Base-by-base conservation (phyloP, 768 basidiomycete genomes). In the Mycena crocata region DNA sequence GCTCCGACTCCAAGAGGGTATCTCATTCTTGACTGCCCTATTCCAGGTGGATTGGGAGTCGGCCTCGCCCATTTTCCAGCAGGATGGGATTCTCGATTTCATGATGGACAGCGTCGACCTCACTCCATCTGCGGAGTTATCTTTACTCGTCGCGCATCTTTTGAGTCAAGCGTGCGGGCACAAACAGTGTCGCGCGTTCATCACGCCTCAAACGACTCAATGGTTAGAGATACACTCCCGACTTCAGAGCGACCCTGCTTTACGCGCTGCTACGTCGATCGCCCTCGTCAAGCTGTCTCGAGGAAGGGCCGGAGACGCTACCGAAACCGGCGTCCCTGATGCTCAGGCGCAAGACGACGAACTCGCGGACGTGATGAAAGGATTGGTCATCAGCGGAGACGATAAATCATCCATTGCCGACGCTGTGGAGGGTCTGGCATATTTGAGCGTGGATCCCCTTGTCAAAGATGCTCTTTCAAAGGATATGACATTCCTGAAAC, bases 361-460 rank as follows among this genome's bases (percentile, higher is more conserved):
- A 17, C 80, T 91, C 37, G 85, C 86, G 31, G 71, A 78, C 57
- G 79, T 84, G 59, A 85, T 95, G 84, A 89, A 87, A 69, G 81
- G 81, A 15, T 78, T 92, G 56, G 80, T 91, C 31, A 70, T 85
- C 52, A 77, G 80, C 35, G 76, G 74, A 40, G 77, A 75, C 12
- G 79, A 85, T 34, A 70, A 76, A 8, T 71, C 83, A 24, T 84
- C 87, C 15, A 70, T 87, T 19, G 78, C 83, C 10, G 90, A 95
- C 66, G 90, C 89, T 5, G 83, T 96, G 17, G 96, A 98, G 79
- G 94, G 91, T 0, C 80, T 98, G 54, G 93, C 92, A n/a, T 92
- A 96, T 77, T 86, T 95, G 62, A 93, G 89, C 63, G 80, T 85
- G 51, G 85, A 89, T 69, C 83, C 92, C 1, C 65, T 76, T 2